Conservation (phyloP, 805 yeast genomes). For the Grigorovia yakushimaensis region DNA sequence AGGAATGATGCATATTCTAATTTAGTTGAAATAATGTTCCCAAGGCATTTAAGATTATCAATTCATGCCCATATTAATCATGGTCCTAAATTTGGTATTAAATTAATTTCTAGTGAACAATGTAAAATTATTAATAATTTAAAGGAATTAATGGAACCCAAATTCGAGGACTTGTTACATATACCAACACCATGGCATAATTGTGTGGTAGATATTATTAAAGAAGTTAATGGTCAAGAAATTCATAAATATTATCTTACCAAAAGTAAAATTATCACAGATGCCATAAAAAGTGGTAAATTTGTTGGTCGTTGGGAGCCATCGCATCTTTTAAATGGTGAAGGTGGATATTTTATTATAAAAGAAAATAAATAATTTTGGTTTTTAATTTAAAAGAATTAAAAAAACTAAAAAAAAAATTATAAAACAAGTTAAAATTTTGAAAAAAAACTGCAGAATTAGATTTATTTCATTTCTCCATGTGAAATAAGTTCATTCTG, state of each 20-base stretch:
- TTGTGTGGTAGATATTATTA: constrained; percentile 31
- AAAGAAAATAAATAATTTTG: neutral
- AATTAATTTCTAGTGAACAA: constrained; percentile 34
- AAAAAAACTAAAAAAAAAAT: no score
- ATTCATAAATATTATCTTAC: constrained; percentile 29
- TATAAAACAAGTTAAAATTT: no score
- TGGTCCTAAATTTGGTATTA: constrained; percentile 54
- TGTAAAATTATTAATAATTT: constrained; percentile 41
- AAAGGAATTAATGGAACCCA: constrained; percentile 32
- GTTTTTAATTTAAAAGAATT: no score
- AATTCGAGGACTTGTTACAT: constrained; percentile 44
- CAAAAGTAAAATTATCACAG: constrained; percentile 29
- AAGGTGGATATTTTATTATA: constrained; percentile 28
- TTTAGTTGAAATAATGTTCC: constrained; percentile 48
- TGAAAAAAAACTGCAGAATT: no score
- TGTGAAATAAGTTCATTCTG: no score
- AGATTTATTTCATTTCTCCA: no score
- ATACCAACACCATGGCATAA: constrained; percentile 65
- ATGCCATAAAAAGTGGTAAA: constrained; percentile 29
- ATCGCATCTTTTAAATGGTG: constrained; percentile 24
- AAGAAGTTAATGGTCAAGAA: constrained; percentile 4
- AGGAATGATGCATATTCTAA: constrained; percentile 59
- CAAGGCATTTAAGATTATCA: constrained; percentile 49
- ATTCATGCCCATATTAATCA: constrained; percentile 51
- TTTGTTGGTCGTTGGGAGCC: constrained; percentile 31